A percentile compares a stretch with the other conserved stretches of the same genome.
phyloP scores from a whole-genome alignment of 192 early-diverging fungal species.

The Helicostylum pulchrum region DNA sequence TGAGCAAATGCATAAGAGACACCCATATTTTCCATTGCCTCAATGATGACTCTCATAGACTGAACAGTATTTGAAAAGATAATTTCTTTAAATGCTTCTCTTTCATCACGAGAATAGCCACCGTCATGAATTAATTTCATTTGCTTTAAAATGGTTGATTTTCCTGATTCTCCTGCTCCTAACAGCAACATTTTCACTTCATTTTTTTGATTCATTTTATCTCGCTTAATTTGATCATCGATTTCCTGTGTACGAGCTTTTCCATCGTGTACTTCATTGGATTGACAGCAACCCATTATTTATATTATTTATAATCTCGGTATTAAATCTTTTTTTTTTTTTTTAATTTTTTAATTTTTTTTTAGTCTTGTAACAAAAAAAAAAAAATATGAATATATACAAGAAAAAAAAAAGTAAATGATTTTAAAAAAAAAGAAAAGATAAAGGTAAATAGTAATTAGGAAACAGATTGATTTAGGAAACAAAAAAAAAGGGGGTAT shows the following conservation, averaged over 20 bases:
- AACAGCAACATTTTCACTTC: conserved; percentile 97
- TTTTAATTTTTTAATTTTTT: neutral
- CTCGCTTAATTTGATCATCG: conserved; percentile 81
- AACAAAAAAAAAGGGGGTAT: no score
- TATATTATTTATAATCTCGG: neutral
- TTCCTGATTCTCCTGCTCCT: conserved; percentile 95
- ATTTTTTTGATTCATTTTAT: conserved; percentile 77
- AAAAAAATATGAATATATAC: neutral
- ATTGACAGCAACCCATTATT: conserved; percentile 86
- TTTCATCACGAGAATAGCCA: conserved; percentile 87
- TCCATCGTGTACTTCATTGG: conserved; percentile 81
- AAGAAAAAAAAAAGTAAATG: neutral
- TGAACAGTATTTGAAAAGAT: conserved; percentile 94
- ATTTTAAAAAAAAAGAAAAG: neutral
- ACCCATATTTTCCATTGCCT: conserved; percentile 88
- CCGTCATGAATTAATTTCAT: conserved; percentile 97
- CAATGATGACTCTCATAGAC: conserved; percentile 91
- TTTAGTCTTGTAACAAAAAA: neutral
- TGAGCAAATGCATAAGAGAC: conserved; percentile 63
- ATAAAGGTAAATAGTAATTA: conserved; percentile 2
- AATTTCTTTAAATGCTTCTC: conserved; percentile 90
- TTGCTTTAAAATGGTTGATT: conserved; percentile 96
- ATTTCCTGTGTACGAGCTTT: conserved; percentile 88
- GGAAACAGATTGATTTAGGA: neutral
- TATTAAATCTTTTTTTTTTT: neutral